Evolutionary conservation across 192 early-diverging fungal species (phyloP).

Genomic region (Umbelopsis sp.): DNA sequence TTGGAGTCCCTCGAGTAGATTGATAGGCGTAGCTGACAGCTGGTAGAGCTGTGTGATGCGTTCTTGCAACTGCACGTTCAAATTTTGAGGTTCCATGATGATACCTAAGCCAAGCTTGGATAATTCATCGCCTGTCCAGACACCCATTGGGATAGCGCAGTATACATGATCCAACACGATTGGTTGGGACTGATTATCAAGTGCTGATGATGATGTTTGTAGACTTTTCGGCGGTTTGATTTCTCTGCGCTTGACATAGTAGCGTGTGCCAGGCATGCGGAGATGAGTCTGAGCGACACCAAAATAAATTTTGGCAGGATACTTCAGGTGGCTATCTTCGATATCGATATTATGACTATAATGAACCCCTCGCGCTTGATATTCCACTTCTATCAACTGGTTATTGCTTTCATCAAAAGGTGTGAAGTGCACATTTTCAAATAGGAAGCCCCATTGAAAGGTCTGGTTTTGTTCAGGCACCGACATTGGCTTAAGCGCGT

Average conservation of each 20-base stretch:
- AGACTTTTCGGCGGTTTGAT: background rate
- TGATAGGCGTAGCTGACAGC: no score
- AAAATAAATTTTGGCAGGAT: constrained; percentile 25
- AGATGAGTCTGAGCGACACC: constrained; percentile 33
- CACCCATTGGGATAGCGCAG: background rate
- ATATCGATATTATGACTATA: constrained; percentile 31
- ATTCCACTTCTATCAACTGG: constrained; percentile 25
- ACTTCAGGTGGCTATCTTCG: constrained; percentile 24
- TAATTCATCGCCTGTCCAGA: background rate
- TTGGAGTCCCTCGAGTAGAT: no score
- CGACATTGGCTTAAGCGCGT: background rate
- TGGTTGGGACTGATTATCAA: background rate
- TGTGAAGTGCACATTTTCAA: constrained; percentile 37
- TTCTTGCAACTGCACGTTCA: background rate
- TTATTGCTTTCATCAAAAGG: constrained; percentile 32
- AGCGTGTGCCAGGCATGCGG: constrained; percentile 40
- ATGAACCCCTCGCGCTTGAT: constrained; percentile 4
- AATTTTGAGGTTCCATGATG: background rate
- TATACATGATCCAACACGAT: background rate
- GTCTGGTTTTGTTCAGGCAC: background rate
- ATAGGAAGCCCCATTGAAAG: constrained; percentile 35
- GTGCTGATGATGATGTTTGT: background rate
- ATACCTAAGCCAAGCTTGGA: background rate
- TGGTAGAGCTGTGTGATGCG: background rate
- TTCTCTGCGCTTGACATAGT: constrained; percentile 26